Base-by-base conservation (phyloP, 345 rosid genomes). In the Melaleuca alternifolia region DNA sequence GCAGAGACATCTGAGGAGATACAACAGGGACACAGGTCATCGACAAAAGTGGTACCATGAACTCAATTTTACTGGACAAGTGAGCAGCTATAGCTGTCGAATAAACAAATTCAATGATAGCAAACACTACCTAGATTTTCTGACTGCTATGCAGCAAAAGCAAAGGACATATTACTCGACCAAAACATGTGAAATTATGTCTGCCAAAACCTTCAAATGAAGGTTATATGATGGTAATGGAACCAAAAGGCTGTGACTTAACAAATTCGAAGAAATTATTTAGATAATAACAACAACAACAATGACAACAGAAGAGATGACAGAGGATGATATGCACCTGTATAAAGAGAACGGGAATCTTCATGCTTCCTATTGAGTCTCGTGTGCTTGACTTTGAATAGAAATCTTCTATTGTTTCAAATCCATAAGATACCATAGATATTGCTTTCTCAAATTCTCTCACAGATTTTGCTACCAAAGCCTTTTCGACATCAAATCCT, bases 281-380 rank as follows among this genome's bases (percentile, higher is more conserved):
- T 33, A 71, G 44, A 71, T 33, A 71, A 41, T 4, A 41, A 41
- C 41, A 41, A 41, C 41, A 2, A 41, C 4, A 41, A 41, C 41
- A 41, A 41, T 41, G 41, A 41, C 41, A 44, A 14, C 41, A 56
- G 71, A 84, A 84, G 56, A 48, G 65, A 24, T 23, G 48, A 50
- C 48, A 79, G 79, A 75, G 57, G 65, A 57, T 20, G 28, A 83
- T 85, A 61, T 82, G 59, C 87, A 97, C 99, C 98, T 97, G 98
- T 87, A 97, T 94, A 88, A 93, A 97, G 79, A 97, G 98, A 91
- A 96, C 93, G 21, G 99, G 99, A 92, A 97, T 89, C 94, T 96
- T 96, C 86, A 97, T 92, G 87, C 94, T 90, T 88, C 94, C 94
- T 88, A 95, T 93, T 85, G 93, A 88, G 87, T 86, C 89, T 71